These are phyloP conservation scores for Dictyostelium purpureum DNA, from an alignment of 78 protist species.

Conservation along the genomic window DNA sequence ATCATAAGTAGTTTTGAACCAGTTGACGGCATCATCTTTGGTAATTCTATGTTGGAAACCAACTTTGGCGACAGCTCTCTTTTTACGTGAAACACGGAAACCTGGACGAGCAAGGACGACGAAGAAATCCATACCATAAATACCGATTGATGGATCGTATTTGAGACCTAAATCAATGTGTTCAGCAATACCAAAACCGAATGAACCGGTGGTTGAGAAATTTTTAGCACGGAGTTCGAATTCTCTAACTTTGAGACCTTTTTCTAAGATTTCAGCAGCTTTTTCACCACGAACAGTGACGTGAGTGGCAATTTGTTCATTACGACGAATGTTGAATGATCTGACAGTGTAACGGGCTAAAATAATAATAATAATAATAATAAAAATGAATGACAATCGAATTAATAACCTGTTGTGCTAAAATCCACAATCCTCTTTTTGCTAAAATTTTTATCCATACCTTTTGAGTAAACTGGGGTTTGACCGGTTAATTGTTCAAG, in stretches of 20 bases:
- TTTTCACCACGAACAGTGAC: slow-evolving; percentile 99
- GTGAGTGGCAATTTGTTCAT: slow-evolving; percentile 98
- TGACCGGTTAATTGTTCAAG: slow-evolving; percentile 98
- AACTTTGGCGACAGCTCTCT: slow-evolving; percentile 65
- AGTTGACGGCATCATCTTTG: slow-evolving; percentile 93
- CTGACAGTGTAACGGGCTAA: slow-evolving; percentile 98
- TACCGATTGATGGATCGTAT: slow-evolving; percentile 99
- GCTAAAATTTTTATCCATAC: slow-evolving; percentile 24
- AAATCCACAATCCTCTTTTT: too few species aligned
- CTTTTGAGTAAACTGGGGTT: slow-evolving; percentile 95
- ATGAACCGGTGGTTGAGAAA: slow-evolving; percentile 95
- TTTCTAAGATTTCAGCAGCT: slow-evolving; percentile 98
- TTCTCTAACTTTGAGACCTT: slow-evolving; percentile 97
- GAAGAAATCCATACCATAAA: slow-evolving; percentile 99
- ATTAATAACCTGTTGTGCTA: neutral
- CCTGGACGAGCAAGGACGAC: slow-evolving; percentile 97
- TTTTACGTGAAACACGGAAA: slow-evolving; percentile 89
- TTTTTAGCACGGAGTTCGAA: slow-evolving; percentile 94
- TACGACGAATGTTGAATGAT: slow-evolving; percentile 97
- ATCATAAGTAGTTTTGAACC: slow-evolving; percentile 94
- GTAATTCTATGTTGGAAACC: slow-evolving; percentile 89
- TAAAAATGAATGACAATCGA: neutral
- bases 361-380: too few species aligned
- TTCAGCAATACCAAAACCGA: slow-evolving; percentile 98
- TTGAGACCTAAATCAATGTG: slow-evolving; percentile 99